Evolutionary conservation across 495 filamentous ascomycete genomes (phyloP).

Genomic region (Annulohypoxylon stygium): DNA sequence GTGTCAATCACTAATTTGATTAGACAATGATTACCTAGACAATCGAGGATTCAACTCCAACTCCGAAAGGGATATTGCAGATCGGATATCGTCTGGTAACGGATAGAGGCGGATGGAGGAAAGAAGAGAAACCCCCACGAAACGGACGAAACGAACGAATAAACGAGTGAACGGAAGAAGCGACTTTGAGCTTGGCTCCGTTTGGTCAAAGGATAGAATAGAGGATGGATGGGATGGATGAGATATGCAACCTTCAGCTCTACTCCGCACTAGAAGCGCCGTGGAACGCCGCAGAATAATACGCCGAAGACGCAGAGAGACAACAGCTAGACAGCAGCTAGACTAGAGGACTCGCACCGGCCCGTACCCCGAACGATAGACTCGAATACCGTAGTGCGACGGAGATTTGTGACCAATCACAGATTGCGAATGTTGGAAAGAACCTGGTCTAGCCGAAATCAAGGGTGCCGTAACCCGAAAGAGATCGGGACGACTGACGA

Average conservation of each 20-base stretch:
- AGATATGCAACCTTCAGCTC: constrained; percentile 30
- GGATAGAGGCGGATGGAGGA: background rate
- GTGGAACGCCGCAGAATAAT: constrained; percentile 41
- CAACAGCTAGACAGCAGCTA: background rate
- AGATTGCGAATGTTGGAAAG: constrained; percentile 12
- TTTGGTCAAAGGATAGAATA: constrained; percentile 31
- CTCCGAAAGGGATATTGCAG: constrained; percentile 5
- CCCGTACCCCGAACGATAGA: constrained; percentile 37
- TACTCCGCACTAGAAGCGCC: constrained; percentile 40
- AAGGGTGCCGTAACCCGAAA: constrained; percentile 13
- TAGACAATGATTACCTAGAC: constrained; percentile 1
- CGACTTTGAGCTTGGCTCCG: constrained; percentile 36
- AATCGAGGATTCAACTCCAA: background rate
- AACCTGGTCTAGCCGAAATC: constrained; percentile 13
- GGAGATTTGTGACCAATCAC: constrained; percentile 36
- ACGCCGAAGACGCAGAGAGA: constrained; percentile 30
- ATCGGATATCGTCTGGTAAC: background rate
- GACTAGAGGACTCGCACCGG: constrained; percentile 27
- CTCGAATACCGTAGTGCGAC: constrained; percentile 25
- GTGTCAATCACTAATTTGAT: constrained; percentile 6
- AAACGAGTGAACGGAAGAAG: constrained; percentile 29
- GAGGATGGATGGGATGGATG: background rate
- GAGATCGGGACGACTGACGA: constrained; percentile 7
- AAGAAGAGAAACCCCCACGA: background rate
- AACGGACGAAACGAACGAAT: background rate